Evolutionary conservation across 495 filamentous ascomycete genomes (phyloP).

Genomic region (Lophium mytilinum): DNA sequence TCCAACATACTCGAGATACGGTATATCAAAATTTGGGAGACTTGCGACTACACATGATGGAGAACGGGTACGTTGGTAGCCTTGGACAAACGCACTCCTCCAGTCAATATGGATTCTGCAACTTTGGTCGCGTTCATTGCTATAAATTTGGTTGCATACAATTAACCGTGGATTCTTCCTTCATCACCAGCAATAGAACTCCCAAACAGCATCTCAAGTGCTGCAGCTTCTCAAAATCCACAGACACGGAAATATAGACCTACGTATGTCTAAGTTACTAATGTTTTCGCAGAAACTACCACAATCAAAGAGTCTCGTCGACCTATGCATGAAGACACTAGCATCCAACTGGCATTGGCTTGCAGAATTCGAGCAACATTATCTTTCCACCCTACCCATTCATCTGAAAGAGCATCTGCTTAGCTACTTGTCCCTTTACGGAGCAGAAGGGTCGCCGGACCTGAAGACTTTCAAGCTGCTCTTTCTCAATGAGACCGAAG

Average conservation of each 20-base stretch:
- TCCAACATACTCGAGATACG: conserved; percentile 5
- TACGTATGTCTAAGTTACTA: background rate
- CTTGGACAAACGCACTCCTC: background rate
- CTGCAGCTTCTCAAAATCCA: too few species aligned
- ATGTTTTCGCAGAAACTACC: conserved; percentile 19
- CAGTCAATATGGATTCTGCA: conserved; percentile 6
- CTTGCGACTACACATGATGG: conserved; percentile 29
- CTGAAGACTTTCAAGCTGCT: conserved; percentile 35
- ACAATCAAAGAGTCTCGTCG: conserved; percentile 43
- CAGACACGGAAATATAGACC: too few species aligned
- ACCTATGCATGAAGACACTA: conserved; percentile 51
- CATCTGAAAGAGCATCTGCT: conserved; percentile 55
- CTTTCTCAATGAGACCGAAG: conserved; percentile 29
- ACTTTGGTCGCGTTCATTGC: conserved; percentile 25
- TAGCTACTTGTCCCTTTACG: conserved; percentile 53
- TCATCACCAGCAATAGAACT: too few species aligned
- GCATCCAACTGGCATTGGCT: conserved; percentile 64
- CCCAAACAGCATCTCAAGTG: too few species aligned
- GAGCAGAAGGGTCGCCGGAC: conserved; percentile 39
- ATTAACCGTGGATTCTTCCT: too few species aligned
- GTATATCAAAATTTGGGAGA: background rate
- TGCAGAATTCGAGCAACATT: conserved; percentile 55
- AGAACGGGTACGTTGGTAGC: background rate
- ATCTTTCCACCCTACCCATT: conserved; percentile 54
- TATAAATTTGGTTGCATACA: too few species aligned